phyloP scores from a whole-genome alignment of 1,284 basidiomycete genomes.

The Fomitopsis betulina region DNA sequence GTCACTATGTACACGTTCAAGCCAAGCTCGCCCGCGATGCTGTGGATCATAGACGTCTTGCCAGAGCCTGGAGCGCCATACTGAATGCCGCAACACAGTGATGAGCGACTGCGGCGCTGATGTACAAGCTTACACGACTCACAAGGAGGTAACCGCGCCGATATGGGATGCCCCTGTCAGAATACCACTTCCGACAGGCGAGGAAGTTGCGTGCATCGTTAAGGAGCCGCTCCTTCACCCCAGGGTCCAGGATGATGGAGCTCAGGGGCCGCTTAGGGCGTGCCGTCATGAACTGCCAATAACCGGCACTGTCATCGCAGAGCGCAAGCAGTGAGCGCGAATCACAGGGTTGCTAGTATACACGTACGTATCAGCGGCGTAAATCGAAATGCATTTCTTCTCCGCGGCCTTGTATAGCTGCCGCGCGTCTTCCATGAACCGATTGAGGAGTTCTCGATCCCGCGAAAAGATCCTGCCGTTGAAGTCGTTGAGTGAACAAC shows the following conservation, averaged over 20 bases:
- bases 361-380: constrained; percentile 12
- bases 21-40: constrained; percentile 70
- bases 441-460: constrained; percentile 17
- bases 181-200: constrained; percentile 34
- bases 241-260: constrained; percentile 17
- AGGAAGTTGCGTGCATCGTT: constrained; percentile 18
- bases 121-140: constrained; percentile 12
- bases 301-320: constrained; percentile 3
- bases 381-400: constrained; percentile 12
- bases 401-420: constrained; percentile 20
- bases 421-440: constrained; percentile 26
- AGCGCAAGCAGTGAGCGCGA: not conserved
- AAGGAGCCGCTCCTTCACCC: constrained; percentile 15
- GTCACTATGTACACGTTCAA: constrained; percentile 74
- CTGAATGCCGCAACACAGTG: constrained; percentile 24
- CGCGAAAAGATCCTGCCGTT: constrained; percentile 18
- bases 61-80: constrained; percentile 74
- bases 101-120: too few relatives aligned
- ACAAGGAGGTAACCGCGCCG: constrained; percentile 69
- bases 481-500: not conserved
- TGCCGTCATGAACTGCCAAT: constrained; percentile 12
- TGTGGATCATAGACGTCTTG: constrained; percentile 72
- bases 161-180: constrained; percentile 61
- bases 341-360: not conserved
- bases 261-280: constrained; percentile 14